Percentiles rank a stretch among this genome's conserved stretches.
Conservation (phyloP, 208 protist species). For the Crithidia expoeki region DNA sequence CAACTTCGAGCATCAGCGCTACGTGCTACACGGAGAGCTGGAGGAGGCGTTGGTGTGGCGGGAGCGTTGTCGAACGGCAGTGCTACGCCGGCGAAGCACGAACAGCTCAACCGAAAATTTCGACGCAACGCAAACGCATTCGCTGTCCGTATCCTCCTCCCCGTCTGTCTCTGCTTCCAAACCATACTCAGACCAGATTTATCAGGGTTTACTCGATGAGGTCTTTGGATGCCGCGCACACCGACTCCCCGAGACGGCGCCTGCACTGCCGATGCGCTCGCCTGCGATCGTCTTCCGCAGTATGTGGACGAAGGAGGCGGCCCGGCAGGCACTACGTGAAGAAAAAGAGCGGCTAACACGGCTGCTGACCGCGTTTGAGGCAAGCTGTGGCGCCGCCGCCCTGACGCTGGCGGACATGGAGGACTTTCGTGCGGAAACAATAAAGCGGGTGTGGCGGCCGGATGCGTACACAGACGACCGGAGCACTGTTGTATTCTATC, state of each 20-base stretch:
- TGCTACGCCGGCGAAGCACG: conserved; percentile 21
- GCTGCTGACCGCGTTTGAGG: conserved; percentile 43
- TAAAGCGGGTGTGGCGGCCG: conserved; percentile 30
- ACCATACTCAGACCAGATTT: neutral
- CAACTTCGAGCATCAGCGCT: conserved; percentile 66
- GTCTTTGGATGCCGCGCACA: neutral
- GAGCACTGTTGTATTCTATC: neutral
- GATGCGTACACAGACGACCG: neutral
- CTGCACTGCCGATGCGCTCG: neutral
- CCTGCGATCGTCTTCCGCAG: conserved; percentile 20
- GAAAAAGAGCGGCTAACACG: conserved; percentile 38
- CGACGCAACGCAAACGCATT: neutral
- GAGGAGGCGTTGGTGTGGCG: conserved; percentile 58
- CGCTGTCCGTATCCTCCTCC: neutral
- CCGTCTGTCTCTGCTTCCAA: neutral
- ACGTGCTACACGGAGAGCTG: conserved; percentile 54
- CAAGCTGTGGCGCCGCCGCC: conserved; percentile 48
- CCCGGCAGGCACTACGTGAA: conserved; percentile 50
- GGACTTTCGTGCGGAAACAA: conserved; percentile 45
- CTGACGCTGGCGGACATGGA: conserved; percentile 59
- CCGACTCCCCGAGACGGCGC: neutral
- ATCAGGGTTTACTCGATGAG: conserved; percentile 12
- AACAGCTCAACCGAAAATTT: neutral
- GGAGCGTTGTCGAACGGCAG: conserved; percentile 47
- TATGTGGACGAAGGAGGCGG: conserved; percentile 59